phyloP scores from a whole-genome alignment of 108 stramenopile genomes.

The Skeletonema menzelii region DNA sequence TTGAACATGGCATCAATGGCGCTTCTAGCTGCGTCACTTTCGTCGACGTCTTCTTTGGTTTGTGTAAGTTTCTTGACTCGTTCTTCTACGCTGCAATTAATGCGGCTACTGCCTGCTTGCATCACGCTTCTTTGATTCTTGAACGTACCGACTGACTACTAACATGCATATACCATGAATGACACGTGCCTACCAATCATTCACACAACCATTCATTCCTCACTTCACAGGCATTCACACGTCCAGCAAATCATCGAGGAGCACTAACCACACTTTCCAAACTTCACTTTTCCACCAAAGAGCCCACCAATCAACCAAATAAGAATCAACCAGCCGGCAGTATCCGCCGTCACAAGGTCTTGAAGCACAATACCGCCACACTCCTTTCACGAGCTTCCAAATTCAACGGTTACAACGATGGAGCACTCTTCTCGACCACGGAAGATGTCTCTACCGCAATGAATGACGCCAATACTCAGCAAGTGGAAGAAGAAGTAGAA shows the following conservation, averaged over 20 bases:
- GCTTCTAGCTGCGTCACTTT: slow-evolving; percentile 5
- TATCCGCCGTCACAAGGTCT: neutral
- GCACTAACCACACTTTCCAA: neutral
- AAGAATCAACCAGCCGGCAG: neutral
- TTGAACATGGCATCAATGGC: slow-evolving; percentile 17
- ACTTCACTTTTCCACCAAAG: neutral
- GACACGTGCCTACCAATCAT: too few relatives aligned
- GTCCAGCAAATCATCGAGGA: neutral
- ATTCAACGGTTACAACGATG: neutral
- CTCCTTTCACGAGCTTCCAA: slow-evolving; percentile 2
- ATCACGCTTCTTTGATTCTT: too few relatives aligned
- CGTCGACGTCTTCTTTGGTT: neutral
- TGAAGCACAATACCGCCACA: neutral
- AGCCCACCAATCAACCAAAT: neutral
- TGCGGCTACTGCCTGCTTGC: too few relatives aligned
- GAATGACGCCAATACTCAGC: neutral
- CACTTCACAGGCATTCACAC: neutral
- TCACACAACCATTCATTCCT: neutral
- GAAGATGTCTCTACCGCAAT: slow-evolving; percentile 1
- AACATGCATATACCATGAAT: neutral
- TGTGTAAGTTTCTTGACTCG: neutral
- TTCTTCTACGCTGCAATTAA: too few relatives aligned
- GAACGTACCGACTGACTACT: too few relatives aligned
- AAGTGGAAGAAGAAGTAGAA: neutral
- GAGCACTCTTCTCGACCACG: slow-evolving; percentile 15